Percentiles rank a stretch among this genome's conserved stretches.
phyloP scores from a whole-genome alignment of 2,329 filamentous ascomycete genomes.

The Penicillium sp. region DNA sequence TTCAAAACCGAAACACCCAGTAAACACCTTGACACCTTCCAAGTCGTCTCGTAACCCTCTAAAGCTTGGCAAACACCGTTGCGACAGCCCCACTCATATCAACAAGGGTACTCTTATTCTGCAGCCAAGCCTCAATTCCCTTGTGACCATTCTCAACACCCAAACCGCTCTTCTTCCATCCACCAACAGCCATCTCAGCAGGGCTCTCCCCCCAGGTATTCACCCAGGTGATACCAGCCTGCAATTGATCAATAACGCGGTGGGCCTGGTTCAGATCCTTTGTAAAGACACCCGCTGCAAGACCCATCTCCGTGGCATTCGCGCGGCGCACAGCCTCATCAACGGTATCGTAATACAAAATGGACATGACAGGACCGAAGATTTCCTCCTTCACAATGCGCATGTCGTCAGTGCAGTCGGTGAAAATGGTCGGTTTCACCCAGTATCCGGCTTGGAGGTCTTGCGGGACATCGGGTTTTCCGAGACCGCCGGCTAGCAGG shows the following conservation, averaged over 20 bases:
- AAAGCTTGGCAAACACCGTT: slow-evolving; percentile 75
- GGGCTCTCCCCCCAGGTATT: slow-evolving; percentile 94
- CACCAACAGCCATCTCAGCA: slow-evolving; percentile 88
- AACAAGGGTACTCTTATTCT: slow-evolving; percentile 85
- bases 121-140: slow-evolving; percentile 79
- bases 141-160: slow-evolving; percentile 83
- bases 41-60: too few relatives aligned
- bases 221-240: slow-evolving; percentile 89
- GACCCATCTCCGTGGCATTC: slow-evolving; percentile 75
- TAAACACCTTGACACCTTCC: too few relatives aligned
- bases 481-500: slow-evolving; percentile 71
- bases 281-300: slow-evolving; percentile 84
- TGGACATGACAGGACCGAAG: slow-evolving; percentile 84
- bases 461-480: slow-evolving; percentile 59
- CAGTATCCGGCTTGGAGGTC: slow-evolving; percentile 71
- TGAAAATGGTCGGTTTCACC: slow-evolving; percentile 83
- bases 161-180: slow-evolving; percentile 88
- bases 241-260: slow-evolving; percentile 67
- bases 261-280: slow-evolving; percentile 75
- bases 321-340: slow-evolving; percentile 73
- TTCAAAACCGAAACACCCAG: not conserved
- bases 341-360: slow-evolving; percentile 72
- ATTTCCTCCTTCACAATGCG: slow-evolving; percentile 80
- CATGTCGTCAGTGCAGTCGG: slow-evolving; percentile 83
- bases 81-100: slow-evolving; percentile 74